Percentiles rank a stretch among this genome's conserved stretches.
These are phyloP conservation scores for Linum trigynum DNA, from an alignment of 345 rosid genomes.

Conservation along the genomic window DNA sequence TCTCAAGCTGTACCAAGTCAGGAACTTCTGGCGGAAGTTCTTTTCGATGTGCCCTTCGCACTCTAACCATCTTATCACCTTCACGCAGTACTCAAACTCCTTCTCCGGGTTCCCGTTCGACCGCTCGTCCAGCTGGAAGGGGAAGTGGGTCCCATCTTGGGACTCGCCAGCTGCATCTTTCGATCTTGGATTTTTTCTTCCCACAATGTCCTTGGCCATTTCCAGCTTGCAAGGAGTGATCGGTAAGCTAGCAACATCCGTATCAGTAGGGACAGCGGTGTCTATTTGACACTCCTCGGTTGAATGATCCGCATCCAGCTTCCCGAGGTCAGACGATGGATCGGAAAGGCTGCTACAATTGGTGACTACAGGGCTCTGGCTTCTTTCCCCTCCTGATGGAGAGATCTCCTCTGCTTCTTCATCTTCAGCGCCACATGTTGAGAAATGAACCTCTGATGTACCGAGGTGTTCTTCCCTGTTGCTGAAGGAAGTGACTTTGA, in stretches of 20 bases:
- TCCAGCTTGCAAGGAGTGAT: constrained; percentile 75
- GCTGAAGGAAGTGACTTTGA: constrained; percentile 49
- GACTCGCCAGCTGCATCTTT: constrained; percentile 35
- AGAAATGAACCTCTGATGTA: constrained; percentile 38
- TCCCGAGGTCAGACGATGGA: constrained; percentile 46
- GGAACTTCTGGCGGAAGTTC: constrained; percentile 86
- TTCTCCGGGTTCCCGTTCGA: constrained; percentile 43
- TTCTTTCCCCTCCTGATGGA: constrained; percentile 46
- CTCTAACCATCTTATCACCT: constrained; percentile 70
- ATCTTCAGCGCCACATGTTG: constrained; percentile 30
- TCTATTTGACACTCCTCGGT: constrained; percentile 17
- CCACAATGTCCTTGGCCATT: constrained; percentile 40
- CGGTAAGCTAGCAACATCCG: constrained; percentile 48
- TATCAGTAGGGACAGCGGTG: constrained; percentile 31
- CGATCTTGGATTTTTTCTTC: constrained; percentile 38
- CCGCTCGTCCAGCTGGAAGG: constrained; percentile 41
- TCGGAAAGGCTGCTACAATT: constrained; percentile 81
- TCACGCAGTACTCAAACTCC: constrained; percentile 74
- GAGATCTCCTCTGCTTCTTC: constrained; percentile 29
- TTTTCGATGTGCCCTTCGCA: constrained; percentile 80
- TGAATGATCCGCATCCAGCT: constrained; percentile 29
- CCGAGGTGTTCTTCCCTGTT: constrained; percentile 37
- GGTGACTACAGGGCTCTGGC: constrained; percentile 75
- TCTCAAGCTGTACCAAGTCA: constrained; percentile 89
- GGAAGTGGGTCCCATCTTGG: constrained; percentile 42